A percentile compares a stretch with the other conserved stretches of the same genome.
These are phyloP conservation scores for Daedalea quercina DNA, from an alignment of 768 basidiomycete species.

Conservation along the genomic window DNA sequence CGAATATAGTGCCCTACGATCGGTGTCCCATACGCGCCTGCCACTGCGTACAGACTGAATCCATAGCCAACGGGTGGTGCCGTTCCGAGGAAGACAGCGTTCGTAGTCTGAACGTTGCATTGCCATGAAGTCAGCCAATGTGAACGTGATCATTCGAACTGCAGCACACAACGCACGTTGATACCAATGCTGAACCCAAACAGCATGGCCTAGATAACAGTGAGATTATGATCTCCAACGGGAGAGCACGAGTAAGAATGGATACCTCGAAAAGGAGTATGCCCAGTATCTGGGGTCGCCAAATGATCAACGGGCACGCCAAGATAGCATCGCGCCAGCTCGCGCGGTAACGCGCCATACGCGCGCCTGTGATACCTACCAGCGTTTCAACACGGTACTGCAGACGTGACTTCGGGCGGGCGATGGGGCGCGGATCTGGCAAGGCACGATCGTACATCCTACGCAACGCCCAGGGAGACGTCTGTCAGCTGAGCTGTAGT, in stretches of 20 bases:
- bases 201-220: slow-evolving; percentile 34
- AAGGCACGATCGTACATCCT: slow-evolving; percentile 60
- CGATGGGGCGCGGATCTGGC: slow-evolving; percentile 34
- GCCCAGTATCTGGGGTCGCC: slow-evolving; percentile 54
- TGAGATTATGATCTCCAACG: neutral
- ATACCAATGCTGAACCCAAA: slow-evolving; percentile 66
- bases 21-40: slow-evolving; percentile 49
- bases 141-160: neutral
- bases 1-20: slow-evolving; percentile 32
- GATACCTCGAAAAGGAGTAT: slow-evolving; percentile 47
- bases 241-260: neutral
- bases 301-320: slow-evolving; percentile 45
- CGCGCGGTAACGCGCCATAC: slow-evolving; percentile 49
- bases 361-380: slow-evolving; percentile 54
- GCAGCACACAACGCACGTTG: slow-evolving; percentile 31
- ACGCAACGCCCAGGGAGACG: slow-evolving; percentile 4
- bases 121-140: neutral
- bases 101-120: slow-evolving; percentile 49
- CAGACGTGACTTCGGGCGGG: slow-evolving; percentile 34
- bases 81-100: slow-evolving; percentile 54
- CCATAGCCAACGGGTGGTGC: slow-evolving; percentile 49
- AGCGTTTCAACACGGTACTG: slow-evolving; percentile 51
- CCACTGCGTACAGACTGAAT: slow-evolving; percentile 41
- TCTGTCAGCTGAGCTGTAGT: neutral
- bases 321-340: slow-evolving; percentile 41